Evolutionary conservation across 1,284 basidiomycete genomes (phyloP).

Genomic region (Ceratobasidium sp.): DNA sequence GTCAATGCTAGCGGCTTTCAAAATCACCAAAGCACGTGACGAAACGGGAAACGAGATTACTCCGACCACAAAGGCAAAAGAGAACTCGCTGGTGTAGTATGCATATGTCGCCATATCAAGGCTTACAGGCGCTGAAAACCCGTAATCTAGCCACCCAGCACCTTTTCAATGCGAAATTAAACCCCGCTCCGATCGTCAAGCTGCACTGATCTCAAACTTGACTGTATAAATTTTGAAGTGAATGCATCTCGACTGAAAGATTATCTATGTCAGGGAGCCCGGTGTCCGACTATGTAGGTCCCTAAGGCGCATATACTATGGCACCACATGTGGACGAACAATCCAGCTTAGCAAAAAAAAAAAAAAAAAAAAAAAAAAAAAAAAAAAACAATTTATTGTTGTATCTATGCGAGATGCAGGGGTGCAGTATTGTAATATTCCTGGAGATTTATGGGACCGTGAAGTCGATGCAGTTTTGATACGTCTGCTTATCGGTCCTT

Average conservation of each 20-base stretch:
- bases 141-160: constrained; percentile 16
- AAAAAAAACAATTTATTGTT: neutral
- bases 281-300: neutral
- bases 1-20: constrained; percentile 10
- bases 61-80: constrained; percentile 18
- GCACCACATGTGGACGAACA: neutral
- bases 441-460: constrained; percentile 17
- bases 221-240: neutral
- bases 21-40: constrained; percentile 14
- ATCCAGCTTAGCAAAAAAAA: neutral
- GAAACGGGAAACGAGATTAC: constrained; percentile 21
- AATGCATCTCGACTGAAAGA: neutral
- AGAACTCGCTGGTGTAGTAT: constrained; percentile 23
- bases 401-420: too few relatives aligned
- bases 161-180: constrained; percentile 41
- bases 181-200: constrained; percentile 38
- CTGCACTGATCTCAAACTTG: neutral
- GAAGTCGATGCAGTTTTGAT: constrained; percentile 31
- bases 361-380: neutral
- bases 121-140: neutral
- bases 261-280: neutral
- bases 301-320: neutral
- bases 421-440: too few relatives aligned
- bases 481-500: constrained; percentile 1
- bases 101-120: neutral